Conservation (phyloP, 495 filamentous ascomycete genomes). For the Lasiosphaeriaceae sp. region DNA sequence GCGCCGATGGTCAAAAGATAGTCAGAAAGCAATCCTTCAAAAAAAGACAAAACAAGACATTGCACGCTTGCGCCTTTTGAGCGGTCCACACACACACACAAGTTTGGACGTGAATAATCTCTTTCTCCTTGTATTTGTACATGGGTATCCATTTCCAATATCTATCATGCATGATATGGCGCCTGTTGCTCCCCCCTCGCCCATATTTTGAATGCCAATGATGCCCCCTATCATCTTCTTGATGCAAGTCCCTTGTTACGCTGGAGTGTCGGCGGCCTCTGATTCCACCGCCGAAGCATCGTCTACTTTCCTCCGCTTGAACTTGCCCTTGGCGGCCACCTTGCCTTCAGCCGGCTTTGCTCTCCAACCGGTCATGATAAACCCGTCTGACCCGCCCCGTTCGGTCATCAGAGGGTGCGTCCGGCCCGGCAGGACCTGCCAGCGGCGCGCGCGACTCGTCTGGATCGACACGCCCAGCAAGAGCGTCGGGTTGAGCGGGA, state of each 20-base stretch:
- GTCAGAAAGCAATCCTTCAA: too few species aligned
- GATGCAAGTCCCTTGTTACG: background rate
- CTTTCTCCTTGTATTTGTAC: background rate
- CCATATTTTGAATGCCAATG: background rate
- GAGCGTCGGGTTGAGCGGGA: slow-evolving; percentile 77
- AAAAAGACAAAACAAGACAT: too few species aligned
- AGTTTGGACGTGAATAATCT: background rate
- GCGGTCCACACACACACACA: too few species aligned
- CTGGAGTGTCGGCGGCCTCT: slow-evolving; percentile 26
- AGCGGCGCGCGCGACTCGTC: slow-evolving; percentile 65
- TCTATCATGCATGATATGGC: background rate
- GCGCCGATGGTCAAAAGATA: too few species aligned
- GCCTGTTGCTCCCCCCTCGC: background rate
- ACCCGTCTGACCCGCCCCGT: slow-evolving; percentile 84
- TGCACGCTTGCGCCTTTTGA: too few species aligned
- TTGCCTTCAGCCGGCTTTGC: slow-evolving; percentile 73
- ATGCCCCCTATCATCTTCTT: background rate
- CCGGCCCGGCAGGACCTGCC: slow-evolving; percentile 87
- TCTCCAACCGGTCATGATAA: slow-evolving; percentile 76
- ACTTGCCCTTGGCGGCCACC: slow-evolving; percentile 77
- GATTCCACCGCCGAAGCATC: slow-evolving; percentile 14
- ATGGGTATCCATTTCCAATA: background rate
- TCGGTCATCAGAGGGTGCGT: slow-evolving; percentile 93
- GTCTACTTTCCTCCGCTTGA: slow-evolving; percentile 59
- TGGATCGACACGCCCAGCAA: slow-evolving; percentile 77